Base-by-base conservation (phyloP, 148 eudicot species). In the Tetragonia tetragonoides region DNA sequence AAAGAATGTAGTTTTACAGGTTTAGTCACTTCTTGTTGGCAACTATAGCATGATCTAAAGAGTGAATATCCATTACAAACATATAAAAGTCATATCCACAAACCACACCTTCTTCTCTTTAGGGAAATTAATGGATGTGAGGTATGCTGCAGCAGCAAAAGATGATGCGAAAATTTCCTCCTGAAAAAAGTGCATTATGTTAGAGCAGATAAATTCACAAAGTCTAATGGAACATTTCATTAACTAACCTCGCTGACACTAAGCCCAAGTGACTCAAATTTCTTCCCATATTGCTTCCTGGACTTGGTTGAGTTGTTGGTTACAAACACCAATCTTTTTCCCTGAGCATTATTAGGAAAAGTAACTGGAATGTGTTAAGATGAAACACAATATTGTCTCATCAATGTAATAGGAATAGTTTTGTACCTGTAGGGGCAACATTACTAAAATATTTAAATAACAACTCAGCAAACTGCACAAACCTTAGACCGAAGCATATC, bases 231-330 rank as follows among this genome's bases (percentile, higher is more conserved):
- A 66, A 56, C 72, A 47, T 68, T 73, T 42, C 72, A 63, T 42
- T 17, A 67, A 76, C 90, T 76, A 75, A 91, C 99, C 99, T 95
- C 99, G 23, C 41, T 87, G 79, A 95, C 97, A 77, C 42, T 79
- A 75, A 95, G 94, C 80, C 99, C 99, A 70, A 95, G 99, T 24
- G 94, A 87, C 79, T 90, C 97, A 79, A 95, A 95, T 87, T 95
- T 95, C 80, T 95, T 95, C 40, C 97, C 99, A 51, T 95, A 93
- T 72, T 93, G 99, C 85, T 91, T 93, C 84, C 99, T 87, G 41
- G 99, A 95, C 84, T 95, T 95, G 71, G 99, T 95, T n/a, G 99
- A 95, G 87, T 95, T 95, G 83, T 95, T 95, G 72, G 99, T 95
- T 73, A 95, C 99, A 87, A 95, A 95, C 57, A 95, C 92, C 82